Conservation (phyloP, 371 early-diverging fungal species). For the Gilbertella persicaria region DNA sequence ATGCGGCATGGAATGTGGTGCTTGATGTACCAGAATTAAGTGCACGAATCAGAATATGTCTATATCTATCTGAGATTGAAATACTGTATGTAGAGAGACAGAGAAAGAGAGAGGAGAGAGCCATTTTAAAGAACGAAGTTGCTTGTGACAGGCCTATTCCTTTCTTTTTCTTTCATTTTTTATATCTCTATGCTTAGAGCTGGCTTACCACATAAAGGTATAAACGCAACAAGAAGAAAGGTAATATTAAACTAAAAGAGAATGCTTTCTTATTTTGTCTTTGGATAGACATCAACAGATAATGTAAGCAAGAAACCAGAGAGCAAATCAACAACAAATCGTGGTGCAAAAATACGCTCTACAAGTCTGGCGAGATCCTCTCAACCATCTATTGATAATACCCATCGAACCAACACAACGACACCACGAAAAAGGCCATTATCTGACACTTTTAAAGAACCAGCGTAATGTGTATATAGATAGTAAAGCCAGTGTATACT, state of each 20-base stretch:
- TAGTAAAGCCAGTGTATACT: not conserved
- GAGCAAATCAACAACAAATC: not conserved
- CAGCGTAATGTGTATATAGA: not conserved
- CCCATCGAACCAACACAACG: not conserved
- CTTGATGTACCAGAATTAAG: too few relatives aligned
- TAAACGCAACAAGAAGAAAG: not conserved
- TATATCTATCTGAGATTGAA: too few relatives aligned
- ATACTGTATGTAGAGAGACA: too few relatives aligned
- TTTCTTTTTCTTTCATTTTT: not conserved
- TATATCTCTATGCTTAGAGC: not conserved
- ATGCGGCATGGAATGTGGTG: too few relatives aligned
- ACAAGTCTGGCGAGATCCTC: not conserved
- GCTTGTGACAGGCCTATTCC: too few relatives aligned
- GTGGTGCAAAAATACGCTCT: not conserved
- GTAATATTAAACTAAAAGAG: too few relatives aligned
- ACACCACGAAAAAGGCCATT: not conserved
- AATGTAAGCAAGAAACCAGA: not conserved
- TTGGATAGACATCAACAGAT: conserved; percentile 1
- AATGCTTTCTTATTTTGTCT: not conserved
- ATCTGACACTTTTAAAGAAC: not conserved
- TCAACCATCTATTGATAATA: not conserved
- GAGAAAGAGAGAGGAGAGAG: too few relatives aligned
- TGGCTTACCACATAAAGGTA: not conserved
- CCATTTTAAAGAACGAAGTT: too few relatives aligned
- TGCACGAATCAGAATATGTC: too few relatives aligned